Conservation (phyloP, 1,139 yeast genomes). For the Oligophagozyma castellii region DNA sequence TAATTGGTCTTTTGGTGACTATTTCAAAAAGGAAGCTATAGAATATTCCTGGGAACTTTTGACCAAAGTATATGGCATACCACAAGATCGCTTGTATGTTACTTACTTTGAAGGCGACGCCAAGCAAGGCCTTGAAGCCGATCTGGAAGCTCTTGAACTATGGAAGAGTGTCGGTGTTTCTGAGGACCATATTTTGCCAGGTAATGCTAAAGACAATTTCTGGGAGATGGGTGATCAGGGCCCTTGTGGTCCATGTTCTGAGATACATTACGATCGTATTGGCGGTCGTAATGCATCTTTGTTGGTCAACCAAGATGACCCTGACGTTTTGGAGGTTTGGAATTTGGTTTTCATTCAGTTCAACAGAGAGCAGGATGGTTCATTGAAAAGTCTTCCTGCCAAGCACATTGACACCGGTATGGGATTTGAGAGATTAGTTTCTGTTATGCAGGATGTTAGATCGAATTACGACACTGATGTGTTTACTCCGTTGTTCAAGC, state of each 20-base stretch:
- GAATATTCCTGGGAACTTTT: constrained; percentile 81
- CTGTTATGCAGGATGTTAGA: constrained; percentile 76
- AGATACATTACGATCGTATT: constrained; percentile 91
- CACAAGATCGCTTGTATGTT: constrained; percentile 71
- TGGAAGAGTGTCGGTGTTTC: constrained; percentile 85
- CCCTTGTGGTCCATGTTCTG: constrained; percentile 99
- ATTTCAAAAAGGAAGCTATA: constrained; percentile 89
- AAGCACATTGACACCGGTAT: constrained; percentile 96
- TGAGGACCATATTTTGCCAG: constrained; percentile 88
- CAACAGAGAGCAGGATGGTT: constrained; percentile 85
- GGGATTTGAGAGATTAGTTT: constrained; percentile 96
- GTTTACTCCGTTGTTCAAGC: constrained; percentile 71
- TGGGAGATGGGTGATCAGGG: constrained; percentile 99
- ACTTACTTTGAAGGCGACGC: constrained; percentile 93
- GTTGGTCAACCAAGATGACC: constrained; percentile 91
- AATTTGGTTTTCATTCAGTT: constrained; percentile 91
- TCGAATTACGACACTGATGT: constrained; percentile 98
- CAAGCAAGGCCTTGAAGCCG: constrained; percentile 76
- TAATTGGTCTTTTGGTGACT: constrained; percentile 99
- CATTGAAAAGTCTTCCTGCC: constrained; percentile 73
- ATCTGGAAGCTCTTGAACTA: constrained; percentile 76
- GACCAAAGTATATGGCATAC: constrained; percentile 70
- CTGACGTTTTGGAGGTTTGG: constrained; percentile 96
- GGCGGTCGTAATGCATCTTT: constrained; percentile 92
- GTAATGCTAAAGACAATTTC: constrained; percentile 79